Evolutionary conservation across 2,329 filamentous ascomycete species (phyloP), one percentile per base, ranked within the genome.

Genomic region (Aureobasidium sp.): DNA sequence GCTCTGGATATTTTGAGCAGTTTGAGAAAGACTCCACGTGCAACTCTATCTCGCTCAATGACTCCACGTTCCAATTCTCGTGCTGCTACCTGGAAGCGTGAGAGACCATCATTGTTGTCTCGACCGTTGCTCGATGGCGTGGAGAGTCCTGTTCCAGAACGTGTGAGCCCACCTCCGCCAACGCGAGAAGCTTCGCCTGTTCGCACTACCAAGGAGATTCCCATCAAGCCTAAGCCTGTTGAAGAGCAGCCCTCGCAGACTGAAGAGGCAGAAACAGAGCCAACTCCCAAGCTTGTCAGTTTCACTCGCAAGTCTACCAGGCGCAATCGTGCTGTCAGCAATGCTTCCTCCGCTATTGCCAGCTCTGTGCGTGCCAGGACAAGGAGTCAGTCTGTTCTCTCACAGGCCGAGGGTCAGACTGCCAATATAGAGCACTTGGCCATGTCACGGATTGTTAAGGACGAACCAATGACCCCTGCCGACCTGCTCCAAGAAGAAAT

Each of bases 341-440:
- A 76, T 47, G 73, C 76, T 27, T 80, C 79, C 15, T 80, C 78
- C 15, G 74, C 74, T 57, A 72, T 78, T 29, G 77, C 74, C 44
- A 75, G 75, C 5, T 78, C 77, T 17, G 66, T 72, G 29, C 74
- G 75, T 63, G 75, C 73, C 50, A 73, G 76, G 14, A 80, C 78
- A 52, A 71, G 79, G 54, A 81, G 79, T 65, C 77, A 77, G 39
- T 81, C 79, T 14, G 72, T 80, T 48, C 68, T 76, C 15, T 80
- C 78, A 2, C 75, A 77, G 48, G 73, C 74, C 5, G 77, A 78
- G 27, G 75, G 73, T 0, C 62, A 75, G 37, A 70, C 72, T 3
- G 67, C 70, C 15, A 64, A 66, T n/a, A 75, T 77, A 56, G 74
- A 72, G 29, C 74, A 76, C 15, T 75, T 74, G 11, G 68, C 71